Base-by-base conservation (phyloP, 306 rosid species). In the Lathyrus oleraceus region DNA sequence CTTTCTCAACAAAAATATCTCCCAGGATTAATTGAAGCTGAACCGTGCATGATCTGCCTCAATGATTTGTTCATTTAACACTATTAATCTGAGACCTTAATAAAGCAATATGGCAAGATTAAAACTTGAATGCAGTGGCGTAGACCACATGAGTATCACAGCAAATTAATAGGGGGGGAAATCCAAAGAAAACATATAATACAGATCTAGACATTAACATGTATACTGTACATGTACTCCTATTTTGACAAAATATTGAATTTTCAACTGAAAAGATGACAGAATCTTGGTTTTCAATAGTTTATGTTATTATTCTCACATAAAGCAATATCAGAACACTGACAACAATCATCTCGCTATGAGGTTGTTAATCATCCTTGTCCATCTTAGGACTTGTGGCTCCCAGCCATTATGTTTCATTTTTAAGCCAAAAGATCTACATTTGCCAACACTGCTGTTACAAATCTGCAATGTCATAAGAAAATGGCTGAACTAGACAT, bases 341-440 rank as follows among this genome's bases (percentile, higher is more conserved):
- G 15, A 12, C 56, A 63, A 23, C 44, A 23, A 2, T 25, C 65
- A 25, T 49, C 53, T 21, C 39, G 13, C 28, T 61, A 51, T 16
- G 6, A 51, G 52, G 44, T 7, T 63, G 44, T 25, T 43, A 74
- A 65, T 74, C 60, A 74, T 54, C 67, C 59, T 42, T 28, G 5
- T 51, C 51, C 42, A 66, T 65, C 43, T 28, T 17, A 5, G 25
- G 48, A 40, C 17, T 0, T 28, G 58, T 65, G 39, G 27, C 27
- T 49, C 69, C 52, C 6, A 44, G 30, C 52, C 48, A 67, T 21
- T 21, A 59, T 68, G 21, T 48, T 25, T 47, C 13, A 32, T 67
- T 75, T 68, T 44, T 60, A 69, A 39, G 75, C 56, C 42, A 61
- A 68, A 2, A 61, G 27, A 49, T 60, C 56, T 39, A 44, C 14